These are phyloP conservation scores for Penicillium goetzii DNA, from an alignment of 495 filamentous ascomycete species.

Conservation along the genomic window DNA sequence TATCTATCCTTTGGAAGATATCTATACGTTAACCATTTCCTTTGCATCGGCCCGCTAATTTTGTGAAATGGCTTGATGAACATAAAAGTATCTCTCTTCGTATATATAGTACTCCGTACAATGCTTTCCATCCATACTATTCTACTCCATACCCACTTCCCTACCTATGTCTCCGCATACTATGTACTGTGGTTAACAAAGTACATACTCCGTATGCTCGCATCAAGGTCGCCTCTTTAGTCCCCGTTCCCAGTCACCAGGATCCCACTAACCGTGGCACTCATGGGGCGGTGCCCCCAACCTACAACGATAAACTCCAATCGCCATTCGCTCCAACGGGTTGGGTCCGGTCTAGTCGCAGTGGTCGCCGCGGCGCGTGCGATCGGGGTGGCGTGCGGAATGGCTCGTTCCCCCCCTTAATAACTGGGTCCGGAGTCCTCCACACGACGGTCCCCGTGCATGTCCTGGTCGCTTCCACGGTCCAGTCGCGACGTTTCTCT, in stretches of 20 bases:
- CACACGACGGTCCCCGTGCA: slow-evolving; percentile 12
- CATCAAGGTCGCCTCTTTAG: background rate
- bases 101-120: no score
- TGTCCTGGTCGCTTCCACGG: slow-evolving; percentile 12
- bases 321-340: slow-evolving; percentile 8
- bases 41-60: no score
- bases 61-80: no score
- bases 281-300: background rate
- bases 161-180: no score
- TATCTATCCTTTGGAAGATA: background rate
- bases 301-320: background rate
- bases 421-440: slow-evolving; percentile 13
- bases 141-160: background rate
- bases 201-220: background rate
- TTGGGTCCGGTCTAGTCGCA: slow-evolving; percentile 3
- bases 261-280: slow-evolving; percentile 12
- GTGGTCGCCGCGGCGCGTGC: slow-evolving; percentile 12
- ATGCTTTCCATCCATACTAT: background rate
- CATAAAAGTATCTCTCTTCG: no score
- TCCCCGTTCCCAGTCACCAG: slow-evolving; percentile 6
- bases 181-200: background rate
- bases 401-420: slow-evolving; percentile 16
- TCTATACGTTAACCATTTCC: background rate
- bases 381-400: slow-evolving; percentile 25
- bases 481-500: background rate